These are phyloP conservation scores for Boeremia exigua DNA, from an alignment of 2,329 filamentous ascomycete genomes.

Conservation along the genomic window DNA sequence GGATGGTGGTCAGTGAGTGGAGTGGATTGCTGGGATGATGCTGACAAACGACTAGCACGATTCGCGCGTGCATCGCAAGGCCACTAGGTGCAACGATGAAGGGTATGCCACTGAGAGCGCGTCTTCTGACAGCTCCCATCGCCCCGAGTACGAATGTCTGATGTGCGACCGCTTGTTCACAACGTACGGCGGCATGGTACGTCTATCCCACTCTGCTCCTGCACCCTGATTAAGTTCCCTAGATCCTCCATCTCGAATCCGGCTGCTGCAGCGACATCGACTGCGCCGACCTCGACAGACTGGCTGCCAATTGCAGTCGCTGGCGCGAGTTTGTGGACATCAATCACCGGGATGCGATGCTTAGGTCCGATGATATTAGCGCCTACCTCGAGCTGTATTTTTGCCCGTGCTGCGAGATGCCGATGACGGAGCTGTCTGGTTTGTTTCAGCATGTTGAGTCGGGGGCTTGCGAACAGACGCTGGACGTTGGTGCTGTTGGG, in stretches of 20 bases:
- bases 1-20: too few species aligned
- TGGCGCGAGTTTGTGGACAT: background rate
- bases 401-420: slow-evolving; percentile 1
- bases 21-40: too few species aligned
- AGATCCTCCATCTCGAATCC: slow-evolving; percentile 23
- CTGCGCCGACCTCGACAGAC: slow-evolving; percentile 7
- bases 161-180: slow-evolving; percentile 18
- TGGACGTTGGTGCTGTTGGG: background rate
- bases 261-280: slow-evolving; percentile 5
- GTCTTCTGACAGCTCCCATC: too few species aligned
- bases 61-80: too few species aligned
- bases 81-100: too few species aligned
- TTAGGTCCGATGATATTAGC: too few species aligned
- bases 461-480: slow-evolving; percentile 5
- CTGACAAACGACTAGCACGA: background rate
- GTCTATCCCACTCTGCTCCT: background rate
- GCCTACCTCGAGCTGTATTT: background rate
- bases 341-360: background rate
- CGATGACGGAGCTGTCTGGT: slow-evolving; percentile 6
- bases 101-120: too few species aligned
- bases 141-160: slow-evolving; percentile 16
- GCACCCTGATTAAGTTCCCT: background rate
- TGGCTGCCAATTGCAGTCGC: background rate
- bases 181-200: slow-evolving; percentile 24
- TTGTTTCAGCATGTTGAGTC: slow-evolving; percentile 18